Conservation (phyloP, 2,329 filamentous ascomycete species). For the Bipolaris gigantea region DNA sequence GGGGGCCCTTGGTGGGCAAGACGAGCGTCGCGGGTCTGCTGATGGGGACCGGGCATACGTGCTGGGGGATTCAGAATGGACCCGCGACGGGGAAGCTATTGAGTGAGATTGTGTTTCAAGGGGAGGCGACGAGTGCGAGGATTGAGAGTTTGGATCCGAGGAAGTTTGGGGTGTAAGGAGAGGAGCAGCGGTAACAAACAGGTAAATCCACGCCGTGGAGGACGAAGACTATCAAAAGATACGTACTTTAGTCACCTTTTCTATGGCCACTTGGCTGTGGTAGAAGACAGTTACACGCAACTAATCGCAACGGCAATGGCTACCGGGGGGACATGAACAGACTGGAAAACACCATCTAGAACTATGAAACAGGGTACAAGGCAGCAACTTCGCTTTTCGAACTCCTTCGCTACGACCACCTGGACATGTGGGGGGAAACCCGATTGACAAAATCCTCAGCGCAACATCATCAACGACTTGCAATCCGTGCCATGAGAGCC, state of each 20-base stretch:
- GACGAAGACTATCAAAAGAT: no score
- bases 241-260: neutral
- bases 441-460: slow-evolving; percentile 1
- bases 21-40: slow-evolving; percentile 74
- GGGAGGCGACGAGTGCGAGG: slow-evolving; percentile 47
- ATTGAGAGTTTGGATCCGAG: slow-evolving; percentile 48
- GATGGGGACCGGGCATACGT: slow-evolving; percentile 88
- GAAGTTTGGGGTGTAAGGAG: slow-evolving; percentile 24
- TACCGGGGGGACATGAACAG: neutral
- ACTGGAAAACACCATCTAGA: neutral
- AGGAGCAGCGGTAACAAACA: no score
- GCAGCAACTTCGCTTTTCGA: neutral
- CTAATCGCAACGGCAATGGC: neutral
- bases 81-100: slow-evolving; percentile 68
- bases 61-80: slow-evolving; percentile 97
- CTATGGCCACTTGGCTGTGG: neutral
- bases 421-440: slow-evolving; percentile 4
- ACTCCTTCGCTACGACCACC: neutral
- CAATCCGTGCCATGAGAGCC: neutral
- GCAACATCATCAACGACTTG: neutral
- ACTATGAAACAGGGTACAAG: no score
- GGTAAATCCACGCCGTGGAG: no score
- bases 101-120: slow-evolving; percentile 52
- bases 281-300: neutral
- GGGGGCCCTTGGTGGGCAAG: slow-evolving; percentile 76